These are phyloP conservation scores for Zalerion maritima DNA, from an alignment of 495 filamentous ascomycete species.

Conservation along the genomic window DNA sequence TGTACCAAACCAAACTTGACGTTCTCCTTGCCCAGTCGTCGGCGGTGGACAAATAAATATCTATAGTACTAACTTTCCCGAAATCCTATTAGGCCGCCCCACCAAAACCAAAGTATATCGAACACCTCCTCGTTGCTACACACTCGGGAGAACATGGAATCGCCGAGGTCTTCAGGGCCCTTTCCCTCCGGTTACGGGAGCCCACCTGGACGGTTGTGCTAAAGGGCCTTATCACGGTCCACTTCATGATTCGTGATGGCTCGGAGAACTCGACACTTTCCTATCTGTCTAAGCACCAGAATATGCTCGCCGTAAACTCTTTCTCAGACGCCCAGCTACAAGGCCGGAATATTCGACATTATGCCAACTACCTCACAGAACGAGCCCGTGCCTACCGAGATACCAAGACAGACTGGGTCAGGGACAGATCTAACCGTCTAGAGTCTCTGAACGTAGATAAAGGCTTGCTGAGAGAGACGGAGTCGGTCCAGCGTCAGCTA, in stretches of 20 bases:
- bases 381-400: slow-evolving; percentile 70
- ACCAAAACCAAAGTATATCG: slow-evolving; percentile 98
- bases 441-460: slow-evolving; percentile 85
- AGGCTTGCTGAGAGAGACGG: slow-evolving; percentile 82
- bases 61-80: too few species aligned
- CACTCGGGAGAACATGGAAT: slow-evolving; percentile 91
- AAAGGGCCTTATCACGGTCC: slow-evolving; percentile 88
- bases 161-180: slow-evolving; percentile 83
- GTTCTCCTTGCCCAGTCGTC: not conserved
- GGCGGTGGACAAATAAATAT: too few species aligned
- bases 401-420: slow-evolving; percentile 80
- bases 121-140: slow-evolving; percentile 91
- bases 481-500: slow-evolving; percentile 82
- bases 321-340: slow-evolving; percentile 96
- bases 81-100: slow-evolving; percentile 56
- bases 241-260: slow-evolving; percentile 95
- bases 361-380: slow-evolving; percentile 72
- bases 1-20: slow-evolving; percentile 2
- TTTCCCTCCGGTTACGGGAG: slow-evolving; percentile 78
- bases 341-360: slow-evolving; percentile 85
- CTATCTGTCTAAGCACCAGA: slow-evolving; percentile 71
- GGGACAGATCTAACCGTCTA: slow-evolving; percentile 64
- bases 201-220: slow-evolving; percentile 96
- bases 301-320: slow-evolving; percentile 70
- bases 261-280: slow-evolving; percentile 76